Conservation (phyloP, 306 rosid genomes). For the Vicia villosa region DNA sequence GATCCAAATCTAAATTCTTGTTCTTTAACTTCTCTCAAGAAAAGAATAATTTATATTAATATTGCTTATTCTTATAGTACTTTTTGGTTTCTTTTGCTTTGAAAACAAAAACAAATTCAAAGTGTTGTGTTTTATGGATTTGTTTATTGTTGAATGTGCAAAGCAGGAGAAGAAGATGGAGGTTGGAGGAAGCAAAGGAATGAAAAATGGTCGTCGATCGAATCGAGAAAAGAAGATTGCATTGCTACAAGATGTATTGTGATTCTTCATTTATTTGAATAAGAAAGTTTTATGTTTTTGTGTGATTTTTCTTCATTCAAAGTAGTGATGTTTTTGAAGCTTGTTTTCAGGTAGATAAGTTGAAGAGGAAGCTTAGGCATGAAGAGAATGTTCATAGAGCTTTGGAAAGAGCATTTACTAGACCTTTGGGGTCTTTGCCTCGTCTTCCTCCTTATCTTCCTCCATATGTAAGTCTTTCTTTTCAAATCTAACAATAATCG, state of each 20-base stretch:
- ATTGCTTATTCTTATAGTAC: not conserved
- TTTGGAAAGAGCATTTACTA: constrained; percentile 94
- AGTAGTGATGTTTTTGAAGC: constrained; percentile 24
- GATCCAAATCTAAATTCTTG: constrained; percentile 58
- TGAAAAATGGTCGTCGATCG: constrained; percentile 67
- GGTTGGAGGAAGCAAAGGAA: constrained; percentile 49
- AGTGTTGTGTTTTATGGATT: constrained; percentile 7
- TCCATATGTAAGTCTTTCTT: constrained; percentile 66
- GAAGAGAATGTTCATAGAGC: constrained; percentile 99
- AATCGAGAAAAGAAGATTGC: constrained; percentile 84
- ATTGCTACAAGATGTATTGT: constrained; percentile 74
- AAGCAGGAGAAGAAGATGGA: constrained; percentile 83
- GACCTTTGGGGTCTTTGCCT: constrained; percentile 95
- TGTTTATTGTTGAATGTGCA: constrained; percentile 50
- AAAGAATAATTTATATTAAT: constrained; percentile 47
- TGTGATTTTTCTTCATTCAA: not conserved
- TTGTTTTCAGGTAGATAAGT: constrained; percentile 73
- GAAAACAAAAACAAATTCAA: not conserved
- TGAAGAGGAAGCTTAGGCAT: constrained; percentile 95
- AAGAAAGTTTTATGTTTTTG: not conserved
- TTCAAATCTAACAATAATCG: not conserved
- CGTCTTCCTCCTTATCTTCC: constrained; percentile 99
- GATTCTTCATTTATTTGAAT: constrained; percentile 23
- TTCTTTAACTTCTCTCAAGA: constrained; percentile 50
- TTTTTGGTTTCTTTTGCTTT: constrained; percentile 25